phyloP scores from a whole-genome alignment of 306 rosid species.

The Casuarina cunninghamiana region DNA sequence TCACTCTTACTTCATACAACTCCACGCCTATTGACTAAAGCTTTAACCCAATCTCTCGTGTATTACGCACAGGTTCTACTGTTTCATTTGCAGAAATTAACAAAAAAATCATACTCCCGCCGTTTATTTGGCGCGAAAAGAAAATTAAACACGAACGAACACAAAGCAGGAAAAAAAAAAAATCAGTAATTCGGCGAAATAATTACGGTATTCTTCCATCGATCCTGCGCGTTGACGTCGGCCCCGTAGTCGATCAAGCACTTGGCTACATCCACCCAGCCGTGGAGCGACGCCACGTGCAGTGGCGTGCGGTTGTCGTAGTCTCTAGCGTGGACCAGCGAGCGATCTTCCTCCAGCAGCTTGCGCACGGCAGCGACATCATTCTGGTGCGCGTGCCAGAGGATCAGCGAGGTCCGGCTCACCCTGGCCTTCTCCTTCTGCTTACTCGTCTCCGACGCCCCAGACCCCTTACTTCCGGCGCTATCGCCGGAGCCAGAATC shows the following conservation, averaged over 20 bases:
- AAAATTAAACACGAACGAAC: background rate
- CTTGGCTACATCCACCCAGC: slow-evolving; percentile 77
- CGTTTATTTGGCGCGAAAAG: background rate
- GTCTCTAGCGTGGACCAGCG: slow-evolving; percentile 75
- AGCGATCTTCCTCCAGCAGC: slow-evolving; percentile 91
- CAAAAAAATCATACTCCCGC: background rate
- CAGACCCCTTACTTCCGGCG: slow-evolving; percentile 20
- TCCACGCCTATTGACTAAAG: background rate
- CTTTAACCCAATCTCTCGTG: background rate
- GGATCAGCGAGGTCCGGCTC: slow-evolving; percentile 82
- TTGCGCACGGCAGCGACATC: slow-evolving; percentile 79
- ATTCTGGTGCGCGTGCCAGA: slow-evolving; percentile 97
- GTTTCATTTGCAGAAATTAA: background rate
- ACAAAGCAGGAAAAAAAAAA: background rate
- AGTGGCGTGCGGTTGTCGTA: slow-evolving; percentile 94
- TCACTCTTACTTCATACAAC: background rate
- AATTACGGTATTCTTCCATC: slow-evolving; percentile 88
- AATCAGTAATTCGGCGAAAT: background rate
- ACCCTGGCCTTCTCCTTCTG: slow-evolving; percentile 83
- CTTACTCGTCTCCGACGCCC: slow-evolving; percentile 38
- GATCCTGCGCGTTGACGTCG: slow-evolving; percentile 93
- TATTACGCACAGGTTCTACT: background rate
- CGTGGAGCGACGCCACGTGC: slow-evolving; percentile 84
- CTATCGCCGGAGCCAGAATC: slow-evolving; percentile 30
- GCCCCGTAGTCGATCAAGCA: slow-evolving; percentile 77